phyloP scores from a whole-genome alignment of 2,329 filamentous ascomycete genomes.

The Aspergillus sp. region DNA sequence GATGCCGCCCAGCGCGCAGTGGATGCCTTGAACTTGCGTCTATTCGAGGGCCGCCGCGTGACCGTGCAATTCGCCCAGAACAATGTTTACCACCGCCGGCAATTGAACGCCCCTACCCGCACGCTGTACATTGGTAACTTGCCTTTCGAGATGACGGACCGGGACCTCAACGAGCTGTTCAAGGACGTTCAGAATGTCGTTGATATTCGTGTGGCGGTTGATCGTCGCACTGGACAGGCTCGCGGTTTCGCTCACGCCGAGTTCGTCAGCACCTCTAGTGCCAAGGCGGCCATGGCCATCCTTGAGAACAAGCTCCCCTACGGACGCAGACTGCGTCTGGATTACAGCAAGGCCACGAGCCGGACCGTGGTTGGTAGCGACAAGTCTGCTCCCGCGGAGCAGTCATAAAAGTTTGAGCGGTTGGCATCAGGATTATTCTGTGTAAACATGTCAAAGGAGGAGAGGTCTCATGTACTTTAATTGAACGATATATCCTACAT shows the following conservation, averaged over 20 bases:
- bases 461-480: not conserved
- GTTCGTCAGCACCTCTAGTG: constrained; percentile 68
- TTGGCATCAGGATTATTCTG: no score
- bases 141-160: constrained; percentile 80
- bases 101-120: constrained; percentile 54
- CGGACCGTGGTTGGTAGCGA: not conserved
- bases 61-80: constrained; percentile 60
- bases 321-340: constrained; percentile 65
- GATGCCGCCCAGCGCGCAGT: constrained; percentile 59
- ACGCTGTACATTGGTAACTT: constrained; percentile 84
- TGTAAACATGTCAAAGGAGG: not conserved
- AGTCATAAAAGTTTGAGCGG: no score
- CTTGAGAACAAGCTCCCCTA: constrained; percentile 63
- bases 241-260: constrained; percentile 84
- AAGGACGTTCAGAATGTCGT: constrained; percentile 66
- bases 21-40: constrained; percentile 58
- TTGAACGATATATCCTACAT: not conserved
- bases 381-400: no score
- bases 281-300: constrained; percentile 59
- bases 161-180: constrained; percentile 79
- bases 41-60: constrained; percentile 65
- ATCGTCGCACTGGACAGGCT: constrained; percentile 76
- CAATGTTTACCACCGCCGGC: constrained; percentile 14
- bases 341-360: constrained; percentile 54
- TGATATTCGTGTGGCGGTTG: constrained; percentile 80